Conservation (phyloP, 1,139 yeast species). For the Debaryomyces fabryi region DNA sequence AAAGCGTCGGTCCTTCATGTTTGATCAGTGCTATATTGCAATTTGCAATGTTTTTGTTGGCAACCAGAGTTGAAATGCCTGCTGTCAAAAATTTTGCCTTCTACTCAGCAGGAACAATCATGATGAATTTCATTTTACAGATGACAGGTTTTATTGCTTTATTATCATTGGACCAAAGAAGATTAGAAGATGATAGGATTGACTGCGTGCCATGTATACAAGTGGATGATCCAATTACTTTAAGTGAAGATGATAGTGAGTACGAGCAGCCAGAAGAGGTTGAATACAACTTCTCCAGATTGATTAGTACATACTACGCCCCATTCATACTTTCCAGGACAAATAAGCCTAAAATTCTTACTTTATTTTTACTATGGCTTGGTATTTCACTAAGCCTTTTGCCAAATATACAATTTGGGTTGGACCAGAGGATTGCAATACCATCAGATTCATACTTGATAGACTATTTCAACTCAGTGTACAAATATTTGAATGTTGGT, state of each 20-base stretch:
- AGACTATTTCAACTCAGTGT: slow-evolving; percentile 76
- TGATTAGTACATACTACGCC: slow-evolving; percentile 34
- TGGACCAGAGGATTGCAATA: slow-evolving; percentile 87
- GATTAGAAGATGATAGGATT: slow-evolving; percentile 59
- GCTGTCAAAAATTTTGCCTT: slow-evolving; percentile 92
- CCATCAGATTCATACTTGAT: slow-evolving; percentile 83
- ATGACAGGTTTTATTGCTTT: slow-evolving; percentile 80
- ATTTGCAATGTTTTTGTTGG: slow-evolving; percentile 73
- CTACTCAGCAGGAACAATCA: slow-evolving; percentile 85
- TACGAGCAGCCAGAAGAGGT: slow-evolving; percentile 18
- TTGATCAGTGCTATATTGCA: slow-evolving; percentile 77
- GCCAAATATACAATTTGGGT: slow-evolving; percentile 73
- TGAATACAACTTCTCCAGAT: slow-evolving; percentile 30
- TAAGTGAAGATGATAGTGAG: slow-evolving; percentile 16
- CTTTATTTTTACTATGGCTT: slow-evolving; percentile 60
- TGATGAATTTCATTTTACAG: slow-evolving; percentile 76
- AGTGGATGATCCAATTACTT: slow-evolving; percentile 8
- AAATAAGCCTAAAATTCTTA: slow-evolving; percentile 51
- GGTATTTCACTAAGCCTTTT: slow-evolving; percentile 68
- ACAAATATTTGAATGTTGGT: slow-evolving; percentile 75
- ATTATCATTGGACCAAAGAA: slow-evolving; percentile 64
- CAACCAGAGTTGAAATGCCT: slow-evolving; percentile 87
- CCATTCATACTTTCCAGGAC: slow-evolving; percentile 58
- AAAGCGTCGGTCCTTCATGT: slow-evolving; percentile 85
- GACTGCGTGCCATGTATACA: slow-evolving; percentile 61